Percentiles rank a stretch among this genome's conserved stretches.
Conservation (phyloP, 108 stramenopile genomes). For the Nitzschia inconspicua region DNA sequence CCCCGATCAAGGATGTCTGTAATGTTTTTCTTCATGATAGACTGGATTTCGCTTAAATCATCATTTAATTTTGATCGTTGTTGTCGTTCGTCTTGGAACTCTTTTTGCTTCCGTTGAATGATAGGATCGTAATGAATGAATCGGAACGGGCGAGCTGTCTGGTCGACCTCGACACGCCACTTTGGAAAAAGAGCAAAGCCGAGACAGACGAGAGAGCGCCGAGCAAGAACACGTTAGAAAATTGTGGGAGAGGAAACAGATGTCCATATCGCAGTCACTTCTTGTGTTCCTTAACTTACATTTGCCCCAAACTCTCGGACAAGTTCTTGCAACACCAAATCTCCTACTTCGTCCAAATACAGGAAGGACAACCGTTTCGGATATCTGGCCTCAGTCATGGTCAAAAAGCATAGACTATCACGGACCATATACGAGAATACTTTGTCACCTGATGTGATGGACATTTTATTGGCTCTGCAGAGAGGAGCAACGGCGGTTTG, state of each 20-base stretch:
- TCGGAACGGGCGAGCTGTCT: slow-evolving; percentile 89
- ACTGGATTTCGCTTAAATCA: slow-evolving; percentile 94
- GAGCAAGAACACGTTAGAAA: not conserved
- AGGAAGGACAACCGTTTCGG: slow-evolving; percentile 96
- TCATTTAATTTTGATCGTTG: slow-evolving; percentile 85
- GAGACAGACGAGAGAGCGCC: not conserved
- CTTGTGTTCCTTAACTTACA: slow-evolving; percentile 30
- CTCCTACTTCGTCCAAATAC: slow-evolving; percentile 92
- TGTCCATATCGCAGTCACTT: not conserved
- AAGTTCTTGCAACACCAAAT: slow-evolving; percentile 77
- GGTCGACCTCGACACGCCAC: slow-evolving; percentile 65
- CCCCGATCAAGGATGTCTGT: slow-evolving; percentile 86
- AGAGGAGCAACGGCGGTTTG: slow-evolving; percentile 21
- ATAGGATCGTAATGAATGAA: slow-evolving; percentile 86
- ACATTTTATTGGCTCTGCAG: slow-evolving; percentile 52
- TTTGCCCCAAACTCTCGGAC: slow-evolving; percentile 74
- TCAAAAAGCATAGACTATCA: slow-evolving; percentile 70
- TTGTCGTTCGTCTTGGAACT: slow-evolving; percentile 86
- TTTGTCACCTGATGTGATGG: slow-evolving; percentile 58
- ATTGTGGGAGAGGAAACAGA: not conserved
- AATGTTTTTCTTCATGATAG: slow-evolving; percentile 95
- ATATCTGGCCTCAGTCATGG: slow-evolving; percentile 78
- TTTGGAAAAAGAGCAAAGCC: not conserved
- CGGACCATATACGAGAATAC: slow-evolving; percentile 89
- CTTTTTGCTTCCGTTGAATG: slow-evolving; percentile 93